These are phyloP conservation scores for Trichodelitschia bisporula DNA, from an alignment of 495 filamentous ascomycete genomes.

Conservation along the genomic window DNA sequence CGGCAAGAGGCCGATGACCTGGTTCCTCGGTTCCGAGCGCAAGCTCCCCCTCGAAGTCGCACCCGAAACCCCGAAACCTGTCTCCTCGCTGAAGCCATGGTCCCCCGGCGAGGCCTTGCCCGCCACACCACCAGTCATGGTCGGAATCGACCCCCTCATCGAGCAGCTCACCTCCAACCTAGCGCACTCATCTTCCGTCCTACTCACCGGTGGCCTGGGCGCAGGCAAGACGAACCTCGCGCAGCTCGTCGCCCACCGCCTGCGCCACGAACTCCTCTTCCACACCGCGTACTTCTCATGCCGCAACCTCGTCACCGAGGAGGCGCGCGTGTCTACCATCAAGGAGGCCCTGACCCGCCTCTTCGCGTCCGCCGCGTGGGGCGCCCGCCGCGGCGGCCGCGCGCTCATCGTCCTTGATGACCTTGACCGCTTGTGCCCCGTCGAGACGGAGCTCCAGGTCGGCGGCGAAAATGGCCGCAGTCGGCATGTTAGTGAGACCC, in stretches of 20 bases:
- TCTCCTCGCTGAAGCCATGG: slow-evolving; percentile 3
- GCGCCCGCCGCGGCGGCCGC: slow-evolving; percentile 56
- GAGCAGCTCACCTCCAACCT: slow-evolving; percentile 44
- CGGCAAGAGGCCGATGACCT: slow-evolving; percentile 29
- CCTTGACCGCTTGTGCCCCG: slow-evolving; percentile 72
- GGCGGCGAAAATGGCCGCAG: slow-evolving; percentile 80
- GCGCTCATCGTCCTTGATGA: slow-evolving; percentile 77
- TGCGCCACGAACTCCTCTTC: slow-evolving; percentile 41
- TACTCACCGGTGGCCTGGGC: slow-evolving; percentile 70
- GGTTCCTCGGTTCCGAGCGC: slow-evolving; percentile 55
- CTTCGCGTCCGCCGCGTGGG: slow-evolving; percentile 80
- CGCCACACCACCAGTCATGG: slow-evolving; percentile 31
- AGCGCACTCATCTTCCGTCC: slow-evolving; percentile 62
- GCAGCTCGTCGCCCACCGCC: slow-evolving; percentile 34
- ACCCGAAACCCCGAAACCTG: slow-evolving; percentile 25
- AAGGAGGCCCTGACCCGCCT: slow-evolving; percentile 65
- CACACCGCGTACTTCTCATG: slow-evolving; percentile 66
- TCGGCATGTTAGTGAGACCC: slow-evolving; percentile 69
- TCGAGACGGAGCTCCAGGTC: slow-evolving; percentile 78
- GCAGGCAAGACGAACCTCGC: slow-evolving; percentile 66
- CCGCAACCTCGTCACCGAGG: slow-evolving; percentile 61
- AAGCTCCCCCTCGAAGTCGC: slow-evolving; percentile 50
- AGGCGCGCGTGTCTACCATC: slow-evolving; percentile 64
- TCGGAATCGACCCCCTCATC: slow-evolving; percentile 63
- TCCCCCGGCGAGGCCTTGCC: slow-evolving; percentile 27